Evolutionary conservation across 2,329 filamentous ascomycete species (phyloP).

Genomic region (Boeremia lycopersici): DNA sequence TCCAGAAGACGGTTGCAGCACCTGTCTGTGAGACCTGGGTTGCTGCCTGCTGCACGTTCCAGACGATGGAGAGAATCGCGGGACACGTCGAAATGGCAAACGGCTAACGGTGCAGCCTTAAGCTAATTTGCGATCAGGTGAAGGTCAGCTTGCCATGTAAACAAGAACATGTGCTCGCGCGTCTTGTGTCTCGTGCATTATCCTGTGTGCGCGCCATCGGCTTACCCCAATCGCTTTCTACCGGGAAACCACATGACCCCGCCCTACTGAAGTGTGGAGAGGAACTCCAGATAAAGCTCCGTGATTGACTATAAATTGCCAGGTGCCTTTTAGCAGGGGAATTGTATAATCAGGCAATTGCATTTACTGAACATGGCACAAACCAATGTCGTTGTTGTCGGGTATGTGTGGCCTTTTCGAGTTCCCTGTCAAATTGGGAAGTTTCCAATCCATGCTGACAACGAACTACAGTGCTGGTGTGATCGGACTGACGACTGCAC

Average conservation of each 20-base stretch:
- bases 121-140: not conserved
- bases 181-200: constrained; percentile 25
- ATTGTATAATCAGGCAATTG: not conserved
- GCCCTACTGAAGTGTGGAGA: constrained; percentile 1
- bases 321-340: not conserved
- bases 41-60: constrained; percentile 9
- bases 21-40: constrained; percentile 6
- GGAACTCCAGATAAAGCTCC: constrained; percentile 1
- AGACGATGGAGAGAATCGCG: not conserved
- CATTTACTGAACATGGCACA: constrained; percentile 14
- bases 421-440: constrained; percentile 2
- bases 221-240: constrained; percentile 8
- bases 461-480: constrained; percentile 63
- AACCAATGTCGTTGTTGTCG: constrained; percentile 55
- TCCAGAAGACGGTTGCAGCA: constrained; percentile 12
- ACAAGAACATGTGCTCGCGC: constrained; percentile 32
- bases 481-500: constrained; percentile 68
- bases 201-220: constrained; percentile 21
- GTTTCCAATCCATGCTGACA: constrained; percentile 16
- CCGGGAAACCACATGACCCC: constrained; percentile 12
- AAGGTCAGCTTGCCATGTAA: constrained; percentile 17
- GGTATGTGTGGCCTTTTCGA: constrained; percentile 44
- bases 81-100: not conserved
- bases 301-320: constrained; percentile 10
- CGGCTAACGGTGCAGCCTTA: constrained; percentile 8